phyloP scores from a whole-genome alignment of 2,329 filamentous ascomycete genomes.

The Aspergillus proliferans region DNA sequence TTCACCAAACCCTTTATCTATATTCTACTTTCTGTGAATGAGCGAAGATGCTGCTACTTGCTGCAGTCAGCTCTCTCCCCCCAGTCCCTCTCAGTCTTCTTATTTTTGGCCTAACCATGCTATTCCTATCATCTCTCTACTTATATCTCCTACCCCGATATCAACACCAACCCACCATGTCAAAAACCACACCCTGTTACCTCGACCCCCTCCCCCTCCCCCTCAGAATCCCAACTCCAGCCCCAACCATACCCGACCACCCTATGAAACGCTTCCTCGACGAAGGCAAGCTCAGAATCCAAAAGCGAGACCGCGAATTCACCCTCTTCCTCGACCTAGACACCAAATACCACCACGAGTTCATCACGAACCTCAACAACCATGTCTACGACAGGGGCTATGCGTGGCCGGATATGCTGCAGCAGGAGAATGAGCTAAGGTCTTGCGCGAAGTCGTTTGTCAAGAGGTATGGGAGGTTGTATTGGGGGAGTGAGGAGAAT shows the following conservation, averaged over 20 bases:
- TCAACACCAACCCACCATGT: no score
- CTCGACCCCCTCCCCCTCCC: background rate
- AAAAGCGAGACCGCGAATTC: constrained; percentile 13
- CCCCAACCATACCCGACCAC: background rate
- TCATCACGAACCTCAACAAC: constrained; percentile 9
- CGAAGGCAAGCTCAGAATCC: constrained; percentile 6
- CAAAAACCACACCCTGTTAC: no score
- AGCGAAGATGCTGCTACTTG: no score
- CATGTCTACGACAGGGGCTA: constrained; percentile 4
- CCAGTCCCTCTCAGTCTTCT: no score
- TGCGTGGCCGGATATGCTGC: constrained; percentile 9
- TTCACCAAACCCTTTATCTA: no score
- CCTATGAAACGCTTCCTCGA: constrained; percentile 10
- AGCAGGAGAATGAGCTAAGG: constrained; percentile 2
- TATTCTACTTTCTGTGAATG: no score
- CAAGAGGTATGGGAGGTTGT: constrained; percentile 10
- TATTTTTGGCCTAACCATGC: no score
- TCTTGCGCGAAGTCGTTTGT: constrained; percentile 14
- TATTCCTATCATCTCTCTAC: no score
- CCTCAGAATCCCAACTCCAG: background rate
- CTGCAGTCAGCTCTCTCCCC: no score
- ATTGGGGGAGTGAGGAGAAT: constrained; percentile 16
- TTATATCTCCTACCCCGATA: no score
- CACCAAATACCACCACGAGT: constrained; percentile 7
- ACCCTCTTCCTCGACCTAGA: constrained; percentile 18